Base-by-base conservation (phyloP, 257 asterid genomes). In the Orobanche coerulescens region DNA sequence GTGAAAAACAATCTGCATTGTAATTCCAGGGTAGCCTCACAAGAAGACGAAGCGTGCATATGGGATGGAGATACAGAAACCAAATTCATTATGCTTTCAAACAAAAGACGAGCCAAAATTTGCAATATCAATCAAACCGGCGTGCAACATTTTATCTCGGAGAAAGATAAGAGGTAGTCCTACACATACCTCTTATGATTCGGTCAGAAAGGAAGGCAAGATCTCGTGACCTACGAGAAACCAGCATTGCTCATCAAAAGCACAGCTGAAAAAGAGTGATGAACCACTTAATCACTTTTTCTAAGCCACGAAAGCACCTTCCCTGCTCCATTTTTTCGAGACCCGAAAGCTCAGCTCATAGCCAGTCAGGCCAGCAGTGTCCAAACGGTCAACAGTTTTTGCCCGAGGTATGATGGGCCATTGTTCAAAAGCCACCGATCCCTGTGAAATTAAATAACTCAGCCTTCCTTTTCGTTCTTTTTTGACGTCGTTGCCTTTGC, bases 381-480 rank as follows among this genome's bases (percentile, higher is more conserved):
- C 50, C 50, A 15, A n/a, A 43, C 9, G 50, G 50, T 43, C 50
- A 43, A 15, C 50, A 14, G 50, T 15, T 22, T 43, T 15, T 22
- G 10, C 10, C 23, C 14, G 16, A 13, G 47, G 18, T 40, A 40
- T 43, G 50, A 8, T 43, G 50, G 50, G 15, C 50, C 11, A 43
- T n/a, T 43, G 20, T 14, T 43, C 12, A 43, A 15, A 40, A 43
- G 1, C 50, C 50, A 43, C 22, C 5, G 10, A 18, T 43, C 22
- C 16, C 15, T 43, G 14, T 43, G 2, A 15, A 43, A 0, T 30
- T 30, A 30, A 15, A 43, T 7, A 69, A 62, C 73, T 72, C 82
- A 77, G 70, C 72, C 81, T 58, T 83, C 77, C 65, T 56, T 71
- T 72, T 78, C 83, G 67, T 83, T 80, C 81, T 82, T 82, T 56